Conservation (phyloP, 352 stramenopile genomes). For the Aphanomyces cochlioides region DNA sequence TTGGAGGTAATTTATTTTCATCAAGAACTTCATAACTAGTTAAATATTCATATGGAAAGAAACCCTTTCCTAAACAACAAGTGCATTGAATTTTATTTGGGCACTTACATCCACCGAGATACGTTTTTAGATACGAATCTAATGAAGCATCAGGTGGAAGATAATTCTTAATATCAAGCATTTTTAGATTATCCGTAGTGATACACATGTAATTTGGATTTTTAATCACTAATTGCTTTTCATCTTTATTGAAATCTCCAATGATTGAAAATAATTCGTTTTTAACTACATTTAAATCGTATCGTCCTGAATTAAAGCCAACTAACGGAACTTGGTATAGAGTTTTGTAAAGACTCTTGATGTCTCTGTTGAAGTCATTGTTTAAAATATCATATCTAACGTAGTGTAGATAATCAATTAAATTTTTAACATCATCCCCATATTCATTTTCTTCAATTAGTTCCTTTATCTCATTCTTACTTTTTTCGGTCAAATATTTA, state of each 20-base stretch:
- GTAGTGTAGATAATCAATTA: too few relatives aligned
- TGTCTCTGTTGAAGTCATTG: too few relatives aligned
- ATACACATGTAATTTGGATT: neutral
- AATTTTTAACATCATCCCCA: too few relatives aligned
- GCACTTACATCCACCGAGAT: neutral
- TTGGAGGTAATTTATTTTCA: constrained; percentile 23
- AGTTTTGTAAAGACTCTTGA: too few relatives aligned
- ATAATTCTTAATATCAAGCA: constrained; percentile 6
- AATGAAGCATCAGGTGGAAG: constrained; percentile 3
- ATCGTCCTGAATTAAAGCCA: constrained; percentile 6
- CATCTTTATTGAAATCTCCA: neutral
- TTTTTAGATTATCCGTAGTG: neutral
- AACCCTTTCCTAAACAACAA: constrained; percentile 5
- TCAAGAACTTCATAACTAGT: neutral
- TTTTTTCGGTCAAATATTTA: too few relatives aligned
- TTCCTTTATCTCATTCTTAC: too few relatives aligned
- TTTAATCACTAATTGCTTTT: neutral
- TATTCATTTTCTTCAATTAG: too few relatives aligned
- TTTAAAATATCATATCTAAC: too few relatives aligned
- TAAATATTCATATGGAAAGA: constrained; percentile 12
- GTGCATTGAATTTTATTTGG: neutral
- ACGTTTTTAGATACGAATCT: neutral
- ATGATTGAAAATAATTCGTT: constrained; percentile 6
- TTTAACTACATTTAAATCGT: constrained; percentile 13
- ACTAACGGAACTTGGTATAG: too few relatives aligned